These are phyloP conservation scores for Erodium moschatum DNA, from an alignment of 441 rosid species.

Conservation along the genomic window DNA sequence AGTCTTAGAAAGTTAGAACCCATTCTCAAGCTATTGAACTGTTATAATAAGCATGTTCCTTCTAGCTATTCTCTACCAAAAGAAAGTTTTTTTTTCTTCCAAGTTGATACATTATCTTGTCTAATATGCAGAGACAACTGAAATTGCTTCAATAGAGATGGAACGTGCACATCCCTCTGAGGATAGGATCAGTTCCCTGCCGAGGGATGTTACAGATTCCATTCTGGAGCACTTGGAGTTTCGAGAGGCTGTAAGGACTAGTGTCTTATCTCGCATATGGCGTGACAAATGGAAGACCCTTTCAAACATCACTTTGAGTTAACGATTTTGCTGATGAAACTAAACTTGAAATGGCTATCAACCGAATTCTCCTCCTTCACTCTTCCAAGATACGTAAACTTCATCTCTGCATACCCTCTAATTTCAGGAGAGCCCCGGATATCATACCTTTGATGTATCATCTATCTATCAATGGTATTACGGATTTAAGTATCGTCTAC, in stretches of 20 bases:
- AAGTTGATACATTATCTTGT: no score
- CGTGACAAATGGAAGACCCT: background rate
- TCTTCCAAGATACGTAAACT: background rate
- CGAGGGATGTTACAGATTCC: background rate
- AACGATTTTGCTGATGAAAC: background rate
- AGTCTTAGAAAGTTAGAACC: no score
- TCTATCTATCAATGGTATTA: no score
- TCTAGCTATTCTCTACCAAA: no score
- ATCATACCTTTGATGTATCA: no score
- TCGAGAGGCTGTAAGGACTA: background rate
- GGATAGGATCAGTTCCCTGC: constrained; percentile 5
- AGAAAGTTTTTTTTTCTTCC: no score
- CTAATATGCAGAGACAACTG: background rate
- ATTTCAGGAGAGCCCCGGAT: background rate
- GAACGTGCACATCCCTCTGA: background rate
- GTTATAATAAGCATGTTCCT: no score
- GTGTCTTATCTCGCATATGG: background rate
- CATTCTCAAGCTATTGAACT: no score
- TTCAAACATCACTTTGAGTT: background rate
- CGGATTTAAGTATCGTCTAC: no score
- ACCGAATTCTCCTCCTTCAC: constrained; percentile 3
- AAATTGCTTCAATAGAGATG: background rate
- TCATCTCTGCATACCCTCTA: background rate
- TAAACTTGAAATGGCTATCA: background rate
- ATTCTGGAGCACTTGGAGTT: background rate